A percentile compares a stretch with the other conserved stretches of the same genome.
phyloP scores from a whole-genome alignment of 2,329 filamentous ascomycete genomes.

The Pleurostoma richardsiae region DNA sequence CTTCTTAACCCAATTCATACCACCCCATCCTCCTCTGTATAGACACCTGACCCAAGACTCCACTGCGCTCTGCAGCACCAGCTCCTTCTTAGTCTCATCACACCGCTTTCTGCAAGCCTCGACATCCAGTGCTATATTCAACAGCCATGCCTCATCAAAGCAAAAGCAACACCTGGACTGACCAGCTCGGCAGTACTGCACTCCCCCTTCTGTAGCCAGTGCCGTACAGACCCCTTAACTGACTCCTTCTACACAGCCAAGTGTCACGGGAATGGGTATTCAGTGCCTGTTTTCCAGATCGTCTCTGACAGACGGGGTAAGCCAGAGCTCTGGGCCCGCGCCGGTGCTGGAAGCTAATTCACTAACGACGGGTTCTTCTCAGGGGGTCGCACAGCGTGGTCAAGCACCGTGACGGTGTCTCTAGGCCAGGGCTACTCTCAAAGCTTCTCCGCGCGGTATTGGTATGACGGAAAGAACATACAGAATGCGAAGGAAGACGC shows the following conservation, averaged over 20 bases:
- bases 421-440: constrained; percentile 37
- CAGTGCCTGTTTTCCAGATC: constrained; percentile 20
- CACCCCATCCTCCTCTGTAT: no score
- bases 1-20: background rate
- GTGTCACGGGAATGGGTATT: no score
- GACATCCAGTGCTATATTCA: background rate
- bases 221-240: no score
- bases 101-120: background rate
- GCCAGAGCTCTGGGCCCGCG: background rate
- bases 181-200: constrained; percentile 21
- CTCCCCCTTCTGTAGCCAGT: background rate
- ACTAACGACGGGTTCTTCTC: constrained; percentile 1
- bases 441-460: constrained; percentile 69
- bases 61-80: background rate
- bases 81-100: background rate
- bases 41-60: no score
- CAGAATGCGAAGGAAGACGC: constrained; percentile 88
- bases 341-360: background rate
- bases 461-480: constrained; percentile 86
- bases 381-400: constrained; percentile 92
- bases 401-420: constrained; percentile 66
- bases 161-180: constrained; percentile 20
- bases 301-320: constrained; percentile 27
- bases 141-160: background rate
- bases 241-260: no score